Evolutionary conservation across 164 flowering plant species (phyloP), one percentile per base, ranked within the genome.

Genomic region (Sedum album): DNA sequence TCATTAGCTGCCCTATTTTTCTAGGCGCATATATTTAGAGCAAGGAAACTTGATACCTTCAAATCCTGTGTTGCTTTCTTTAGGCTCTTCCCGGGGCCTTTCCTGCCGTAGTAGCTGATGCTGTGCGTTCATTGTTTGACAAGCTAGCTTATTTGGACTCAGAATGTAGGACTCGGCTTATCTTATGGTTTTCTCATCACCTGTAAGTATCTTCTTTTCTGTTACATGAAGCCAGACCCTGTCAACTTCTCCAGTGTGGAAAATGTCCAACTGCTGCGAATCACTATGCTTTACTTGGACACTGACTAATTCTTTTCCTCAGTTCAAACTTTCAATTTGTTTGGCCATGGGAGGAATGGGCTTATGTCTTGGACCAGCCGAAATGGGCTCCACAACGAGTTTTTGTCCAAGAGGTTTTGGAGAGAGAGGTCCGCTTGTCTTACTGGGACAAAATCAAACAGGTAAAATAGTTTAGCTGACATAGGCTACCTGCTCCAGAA

Each of bases 321-420:
- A 95, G 99, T 69, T 89, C 99, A 75, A 95, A 95, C 74, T 95
- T 95, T 70, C 97, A 92, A 69, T 95, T 89, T 71, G 83, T 92
- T 73, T 95, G 99, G 99, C 99, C 91, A 49, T 95, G 99, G 99
- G 97, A 92, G 72, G 98, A 95, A 73, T 95, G 99, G 98, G 86
- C 93, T 48, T 81, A 81, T 81, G 97, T 92, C 41, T 75, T 90
- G 69, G 94, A 86, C 74, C 97, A 92, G 39, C 98, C 99, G 63
- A 90, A 83, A 74, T 95, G 99, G 99, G 93, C 95, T 5, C 98
- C 99, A 13, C 94, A 95, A 70, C 82, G 98, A 42, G 90, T 95
- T 7, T 92, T 95, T 82, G 99, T 95, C 71, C 93, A 95, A 75
- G 99, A 95, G 73, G 95, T 95, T 71, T 74, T 95, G 82, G 98